Evolutionary conservation across 2,329 filamentous ascomycete species (phyloP).

Genomic region (Byssochlamys sp.): DNA sequence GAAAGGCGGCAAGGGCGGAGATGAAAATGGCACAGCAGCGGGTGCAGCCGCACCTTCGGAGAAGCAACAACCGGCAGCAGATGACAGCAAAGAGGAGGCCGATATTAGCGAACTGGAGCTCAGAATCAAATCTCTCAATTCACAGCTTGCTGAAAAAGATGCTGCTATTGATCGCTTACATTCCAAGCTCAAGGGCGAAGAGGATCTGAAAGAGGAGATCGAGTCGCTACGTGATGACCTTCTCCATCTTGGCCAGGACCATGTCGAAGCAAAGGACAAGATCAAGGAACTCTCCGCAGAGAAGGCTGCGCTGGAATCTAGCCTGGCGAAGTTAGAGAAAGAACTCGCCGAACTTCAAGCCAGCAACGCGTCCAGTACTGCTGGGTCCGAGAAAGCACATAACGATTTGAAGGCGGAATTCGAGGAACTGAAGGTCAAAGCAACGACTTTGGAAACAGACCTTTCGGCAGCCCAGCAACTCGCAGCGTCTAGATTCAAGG

Average conservation of each 20-base stretch:
- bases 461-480: slow-evolving; percentile 77
- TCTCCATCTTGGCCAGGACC: slow-evolving; percentile 67
- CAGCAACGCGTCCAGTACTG: slow-evolving; percentile 36
- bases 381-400: slow-evolving; percentile 43
- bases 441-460: slow-evolving; percentile 65
- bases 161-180: slow-evolving; percentile 62
- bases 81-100: slow-evolving; percentile 25
- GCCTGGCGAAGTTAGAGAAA: slow-evolving; percentile 59
- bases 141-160: slow-evolving; percentile 49
- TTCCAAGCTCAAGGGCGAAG: slow-evolving; percentile 63
- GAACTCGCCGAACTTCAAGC: slow-evolving; percentile 53
- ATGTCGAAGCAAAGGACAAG: slow-evolving; percentile 71
- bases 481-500: slow-evolving; percentile 77
- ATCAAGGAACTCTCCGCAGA: slow-evolving; percentile 60
- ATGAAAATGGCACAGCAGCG: slow-evolving; percentile 22
- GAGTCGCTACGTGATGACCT: slow-evolving; percentile 73
- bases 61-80: slow-evolving; percentile 16
- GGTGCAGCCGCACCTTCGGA: slow-evolving; percentile 9
- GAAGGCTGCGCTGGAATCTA: slow-evolving; percentile 53
- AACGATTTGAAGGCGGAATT: slow-evolving; percentile 53
- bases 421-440: slow-evolving; percentile 61
- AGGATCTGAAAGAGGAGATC: slow-evolving; percentile 74
- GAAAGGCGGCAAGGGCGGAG: slow-evolving; percentile 52
- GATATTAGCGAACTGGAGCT: slow-evolving; percentile 25
- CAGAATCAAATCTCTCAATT: slow-evolving; percentile 26